Evolutionary conservation across 176 grass and related monocot genomes (phyloP), one percentile per base, ranked within the genome.

Genomic region (Rhynchospora breviuscula): DNA sequence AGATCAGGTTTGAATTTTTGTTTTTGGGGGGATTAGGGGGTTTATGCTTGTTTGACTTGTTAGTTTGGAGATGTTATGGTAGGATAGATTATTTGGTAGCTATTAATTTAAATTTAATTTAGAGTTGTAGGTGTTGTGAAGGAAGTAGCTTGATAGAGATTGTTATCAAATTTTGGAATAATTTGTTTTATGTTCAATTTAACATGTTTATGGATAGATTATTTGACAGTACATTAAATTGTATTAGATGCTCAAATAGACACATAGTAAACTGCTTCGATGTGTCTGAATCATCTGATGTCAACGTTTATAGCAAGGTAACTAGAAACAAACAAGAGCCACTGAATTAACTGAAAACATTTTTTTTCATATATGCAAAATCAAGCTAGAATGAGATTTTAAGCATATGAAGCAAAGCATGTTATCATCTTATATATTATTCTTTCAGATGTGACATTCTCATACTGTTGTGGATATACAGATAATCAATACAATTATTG

Each of bases 1-100:
- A 35, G 59, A 82, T 82, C 44, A 82, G 80, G 80, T 82, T 82
- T 68, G 62, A 51, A 51, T 51, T 43, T 35, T 79, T 79, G 18
- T 51, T 43, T 35, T 79, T 79, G 18, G 19, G 35, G 35, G 35
- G 6, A 35, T 21, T 64, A 22, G 0, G 44, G 10, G 60, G 4
- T 1, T 48, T 46, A 49, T 67, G 10, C 52, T 54, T 46, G 62
- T 59, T 58, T 67, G 60, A n/a, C 67, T 13, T 67, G 64, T 17
- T 67, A 74, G 10, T 74, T 53, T 75, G 47, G 12, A 75, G 47
- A 75, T 29, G 47, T 53, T 53, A 19, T 18, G 13, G 60, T 64
- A 47, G 73, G 33, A 4, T 72, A 70, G 67, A 70, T 13, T 70
- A 18, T 54, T 29, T 6, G 22, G 12, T 35, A 78, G 73, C 0